phyloP scores from a whole-genome alignment of 2,329 filamentous ascomycete species.

The Curvularia verruculosa region DNA sequence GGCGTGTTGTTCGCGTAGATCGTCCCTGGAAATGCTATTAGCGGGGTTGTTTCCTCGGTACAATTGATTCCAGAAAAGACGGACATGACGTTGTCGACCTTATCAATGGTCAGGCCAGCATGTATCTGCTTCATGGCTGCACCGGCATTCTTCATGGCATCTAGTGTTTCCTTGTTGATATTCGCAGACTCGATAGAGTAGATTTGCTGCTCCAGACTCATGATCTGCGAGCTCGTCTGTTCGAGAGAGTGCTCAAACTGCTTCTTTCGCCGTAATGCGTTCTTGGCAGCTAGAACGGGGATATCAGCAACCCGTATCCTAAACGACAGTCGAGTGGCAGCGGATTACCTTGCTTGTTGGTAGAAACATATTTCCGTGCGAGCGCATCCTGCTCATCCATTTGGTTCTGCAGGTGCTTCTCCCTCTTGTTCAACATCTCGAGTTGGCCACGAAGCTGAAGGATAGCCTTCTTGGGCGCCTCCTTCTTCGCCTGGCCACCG shows the following conservation, averaged over 20 bases:
- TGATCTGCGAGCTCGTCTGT: slow-evolving; percentile 87
- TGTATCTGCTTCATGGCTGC: slow-evolving; percentile 94
- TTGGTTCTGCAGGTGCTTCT: slow-evolving; percentile 87
- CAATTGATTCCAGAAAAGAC: slow-evolving; percentile 52
- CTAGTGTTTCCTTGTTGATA: slow-evolving; percentile 95
- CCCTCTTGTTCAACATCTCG: slow-evolving; percentile 96
- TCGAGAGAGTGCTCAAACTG: slow-evolving; percentile 88
- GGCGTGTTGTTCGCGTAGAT: slow-evolving; percentile 86
- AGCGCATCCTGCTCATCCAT: slow-evolving; percentile 91
- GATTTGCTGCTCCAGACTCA: slow-evolving; percentile 92
- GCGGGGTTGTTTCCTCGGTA: background rate
- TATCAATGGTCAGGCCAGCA: slow-evolving; percentile 86
- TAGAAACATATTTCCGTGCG: slow-evolving; percentile 83
- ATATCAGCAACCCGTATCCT: slow-evolving; percentile 7
- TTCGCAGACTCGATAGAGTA: slow-evolving; percentile 97
- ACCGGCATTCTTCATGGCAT: slow-evolving; percentile 90
- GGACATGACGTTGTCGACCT: slow-evolving; percentile 94
- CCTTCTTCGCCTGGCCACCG: slow-evolving; percentile 83
- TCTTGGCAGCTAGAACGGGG: slow-evolving; percentile 75
- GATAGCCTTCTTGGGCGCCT: slow-evolving; percentile 96
- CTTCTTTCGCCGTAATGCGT: slow-evolving; percentile 92
- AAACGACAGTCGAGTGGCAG: slow-evolving; percentile 40
- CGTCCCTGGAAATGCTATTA: slow-evolving; percentile 68
- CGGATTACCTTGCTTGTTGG: slow-evolving; percentile 88
- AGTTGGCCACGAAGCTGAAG: slow-evolving; percentile 84